Base-by-base conservation (phyloP, 768 basidiomycete genomes). In the Favolaschia claudopus region DNA sequence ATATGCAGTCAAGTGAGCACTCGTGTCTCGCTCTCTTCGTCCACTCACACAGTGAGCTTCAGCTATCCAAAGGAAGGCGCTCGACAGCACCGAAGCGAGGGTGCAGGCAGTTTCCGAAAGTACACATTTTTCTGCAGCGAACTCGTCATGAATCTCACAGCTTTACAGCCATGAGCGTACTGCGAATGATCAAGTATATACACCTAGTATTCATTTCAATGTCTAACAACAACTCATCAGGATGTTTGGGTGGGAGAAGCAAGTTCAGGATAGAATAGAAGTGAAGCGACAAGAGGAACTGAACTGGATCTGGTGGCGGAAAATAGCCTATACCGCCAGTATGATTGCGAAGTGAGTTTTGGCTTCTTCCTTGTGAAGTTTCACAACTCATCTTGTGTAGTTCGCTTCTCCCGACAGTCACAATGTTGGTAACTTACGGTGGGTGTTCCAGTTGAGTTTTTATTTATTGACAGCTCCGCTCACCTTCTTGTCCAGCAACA, bases 171-270 rank as follows among this genome's bases (percentile, higher is more conserved):
- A 76, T 87, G 69, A 81, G 79, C 52, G 82, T 85, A 12, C 68
- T 88, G 15, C 81, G 88, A 14, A 88, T 89, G 83, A 76, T 89
- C 70, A 90, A 91, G 70, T 74, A n/a, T n/a, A n/a, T n/a, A n/a
- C n/a, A n/a, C n/a, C n/a, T n/a, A n/a, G n/a, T n/a, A n/a, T n/a
- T n/a, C n/a, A n/a, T n/a, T n/a, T n/a, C n/a, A n/a, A n/a, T n/a
- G n/a, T n/a, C n/a, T n/a, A n/a, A n/a, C n/a, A n/a, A n/a, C n/a
- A n/a, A n/a, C n/a, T n/a, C n/a, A n/a, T n/a, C n/a, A n/a, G n/a
- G n/a, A n/a, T 52, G 50, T 59, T 92, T 64, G 89, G 80, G 8
- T 83, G 89, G 82, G 81, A 87, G 78, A 79, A 81, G 55, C 79
- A 83, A 43, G 81, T 89, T 67, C 75, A 81, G 22, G 69, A 79